These are phyloP conservation scores for Pyrus betulifolia DNA, from an alignment of 306 rosid species.

Conservation along the genomic window DNA sequence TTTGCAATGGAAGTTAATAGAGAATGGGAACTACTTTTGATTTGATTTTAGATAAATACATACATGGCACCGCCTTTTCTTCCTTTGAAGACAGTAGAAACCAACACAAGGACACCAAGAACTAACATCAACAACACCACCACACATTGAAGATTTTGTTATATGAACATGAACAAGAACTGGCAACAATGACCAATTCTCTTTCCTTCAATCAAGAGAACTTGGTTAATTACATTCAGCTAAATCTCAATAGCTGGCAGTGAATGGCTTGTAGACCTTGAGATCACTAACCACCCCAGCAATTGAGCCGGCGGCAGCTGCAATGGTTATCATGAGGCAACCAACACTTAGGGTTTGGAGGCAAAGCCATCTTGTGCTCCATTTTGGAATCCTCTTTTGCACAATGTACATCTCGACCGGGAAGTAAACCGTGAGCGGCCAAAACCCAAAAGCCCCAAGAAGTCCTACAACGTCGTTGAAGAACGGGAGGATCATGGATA, in stretches of 20 bases:
- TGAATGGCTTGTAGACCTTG: constrained; percentile 48
- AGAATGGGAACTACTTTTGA: constrained; percentile 7
- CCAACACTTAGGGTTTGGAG: constrained; percentile 52
- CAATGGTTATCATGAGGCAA: constrained; percentile 50
- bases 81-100: constrained; percentile 2
- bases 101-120: neutral
- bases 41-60: constrained; percentile 10
- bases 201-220: constrained; percentile 1
- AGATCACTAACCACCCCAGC: constrained; percentile 52
- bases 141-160: constrained; percentile 17
- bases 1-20: neutral
- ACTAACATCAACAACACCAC: constrained; percentile 7
- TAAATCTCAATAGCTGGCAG: constrained; percentile 20
- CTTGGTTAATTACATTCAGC: neutral
- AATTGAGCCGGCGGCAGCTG: constrained; percentile 63
- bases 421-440: constrained; percentile 72
- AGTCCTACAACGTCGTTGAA: constrained; percentile 65
- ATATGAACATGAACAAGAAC: constrained; percentile 24
- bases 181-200: constrained; percentile 15
- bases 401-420: constrained; percentile 74
- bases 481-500: constrained; percentile 71
- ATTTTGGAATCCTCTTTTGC: constrained; percentile 55
- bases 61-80: constrained; percentile 4
- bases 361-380: constrained; percentile 64
- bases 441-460: constrained; percentile 74